Base-by-base conservation (phyloP, 331 rosid genomes). In the Acacia concinna region DNA sequence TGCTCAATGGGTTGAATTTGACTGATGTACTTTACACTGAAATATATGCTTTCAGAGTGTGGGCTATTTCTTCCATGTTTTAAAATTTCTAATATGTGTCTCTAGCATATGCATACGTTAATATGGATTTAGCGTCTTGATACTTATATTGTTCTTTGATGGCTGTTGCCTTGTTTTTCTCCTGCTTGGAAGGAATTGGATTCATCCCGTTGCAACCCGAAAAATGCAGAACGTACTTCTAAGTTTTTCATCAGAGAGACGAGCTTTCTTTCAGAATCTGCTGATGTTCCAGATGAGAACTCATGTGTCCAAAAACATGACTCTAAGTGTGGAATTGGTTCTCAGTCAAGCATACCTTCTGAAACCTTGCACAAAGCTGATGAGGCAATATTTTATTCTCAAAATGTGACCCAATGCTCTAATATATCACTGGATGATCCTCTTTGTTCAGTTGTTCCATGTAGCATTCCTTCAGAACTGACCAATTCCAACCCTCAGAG, bases 371-470 rank as follows among this genome's bases (percentile, higher is more conserved):
- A 47, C 73, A 81, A 86, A 81, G 75, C 71, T 75, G 75, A 71
- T 74, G 81, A 89, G 37, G 79, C 72, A 60, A 46, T 84, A 35
- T 77, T 82, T 51, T 79, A 82, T 84, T 86, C 93, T 81, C 93
- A 92, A 89, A 94, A 92, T 86, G 77, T 84, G 78, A 86, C 85
- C 68, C 76, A 27, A 75, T 92, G 92, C 64, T 90, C 87, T 57
- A 86, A 86, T 85, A 78, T 79, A 38, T 94, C 97, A 70, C 76
- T 82, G 78, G 81, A 80, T 51, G 98, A 94, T 87, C 92, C 97
- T 82, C 97, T 94, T 68, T 94, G 98, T 84, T 92, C 97, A 0
- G 86, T 84, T 86, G 97, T 94, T 80, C 98, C 97, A 8, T 92
- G 98, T 85, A 94, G 97, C 78, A 81, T 94, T 79, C 76, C 92